Percentiles rank a stretch among this genome's conserved stretches.
Evolutionary conservation across 1,284 basidiomycete species (phyloP).

Genomic region (Phellinidium pouzarii): DNA sequence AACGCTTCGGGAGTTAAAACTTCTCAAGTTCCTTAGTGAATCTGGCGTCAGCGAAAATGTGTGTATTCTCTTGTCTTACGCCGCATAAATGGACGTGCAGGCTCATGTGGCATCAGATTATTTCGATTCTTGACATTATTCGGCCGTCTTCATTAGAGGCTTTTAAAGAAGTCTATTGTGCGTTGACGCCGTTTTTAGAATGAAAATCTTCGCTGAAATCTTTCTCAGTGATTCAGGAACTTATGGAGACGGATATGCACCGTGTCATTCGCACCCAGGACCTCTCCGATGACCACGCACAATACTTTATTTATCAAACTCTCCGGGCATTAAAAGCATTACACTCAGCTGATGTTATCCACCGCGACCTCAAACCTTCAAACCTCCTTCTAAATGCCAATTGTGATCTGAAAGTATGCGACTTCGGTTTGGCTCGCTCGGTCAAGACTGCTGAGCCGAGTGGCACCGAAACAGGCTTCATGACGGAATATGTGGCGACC

Average conservation of each 20-base stretch:
- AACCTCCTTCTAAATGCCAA: slow-evolving; percentile 95
- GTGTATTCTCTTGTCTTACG: slow-evolving; percentile 29
- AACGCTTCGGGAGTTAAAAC: slow-evolving; percentile 81
- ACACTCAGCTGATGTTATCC: slow-evolving; percentile 91
- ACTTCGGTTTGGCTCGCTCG: slow-evolving; percentile 87
- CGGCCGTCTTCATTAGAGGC: slow-evolving; percentile 82
- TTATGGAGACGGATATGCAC: slow-evolving; percentile 73
- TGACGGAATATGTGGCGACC: slow-evolving; percentile 95
- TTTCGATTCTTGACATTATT: slow-evolving; percentile 92
- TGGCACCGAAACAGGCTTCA: slow-evolving; percentile 82
- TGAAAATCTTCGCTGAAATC: not conserved
- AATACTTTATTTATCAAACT: slow-evolving; percentile 82
- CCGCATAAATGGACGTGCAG: slow-evolving; percentile 1
- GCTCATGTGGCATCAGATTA: slow-evolving; percentile 53
- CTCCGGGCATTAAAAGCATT: slow-evolving; percentile 91
- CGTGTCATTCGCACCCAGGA: slow-evolving; percentile 74
- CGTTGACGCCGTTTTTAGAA: slow-evolving; percentile 27
- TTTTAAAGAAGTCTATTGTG: slow-evolving; percentile 91
- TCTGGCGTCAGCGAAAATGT: slow-evolving; percentile 92
- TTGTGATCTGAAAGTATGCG: slow-evolving; percentile 93
- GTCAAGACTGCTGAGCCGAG: slow-evolving; percentile 82
- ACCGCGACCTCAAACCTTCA: slow-evolving; percentile 93
- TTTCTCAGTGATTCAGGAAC: slow-evolving; percentile 61
- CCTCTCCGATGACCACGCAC: slow-evolving; percentile 73
- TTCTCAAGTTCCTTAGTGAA: slow-evolving; percentile 87